These are phyloP conservation scores for Pestalotiopsis sp. DNA, from an alignment of 2,329 filamentous ascomycete genomes.

Conservation along the genomic window DNA sequence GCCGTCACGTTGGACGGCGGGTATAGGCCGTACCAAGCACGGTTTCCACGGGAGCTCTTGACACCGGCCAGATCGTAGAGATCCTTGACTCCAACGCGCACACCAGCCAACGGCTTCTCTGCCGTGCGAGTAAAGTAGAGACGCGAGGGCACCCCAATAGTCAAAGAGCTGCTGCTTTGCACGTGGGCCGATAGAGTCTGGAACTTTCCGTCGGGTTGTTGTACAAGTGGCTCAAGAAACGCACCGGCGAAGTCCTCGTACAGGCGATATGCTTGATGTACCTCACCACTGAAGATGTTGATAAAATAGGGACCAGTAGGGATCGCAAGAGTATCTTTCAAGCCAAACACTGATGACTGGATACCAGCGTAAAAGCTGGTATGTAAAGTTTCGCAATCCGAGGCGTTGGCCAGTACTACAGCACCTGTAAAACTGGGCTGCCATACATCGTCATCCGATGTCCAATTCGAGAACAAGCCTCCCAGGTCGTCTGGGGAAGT, in stretches of 20 bases:
- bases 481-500: not conserved
- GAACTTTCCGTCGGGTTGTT: slow-evolving; percentile 33
- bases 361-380: not conserved
- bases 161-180: not conserved
- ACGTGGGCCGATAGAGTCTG: slow-evolving; percentile 37
- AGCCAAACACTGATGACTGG: not conserved
- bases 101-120: not conserved
- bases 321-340: not conserved
- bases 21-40: not conserved
- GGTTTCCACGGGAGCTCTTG: not conserved
- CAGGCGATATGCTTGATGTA: not conserved
- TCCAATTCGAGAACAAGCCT: not conserved
- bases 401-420: not conserved
- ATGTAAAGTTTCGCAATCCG: not conserved
- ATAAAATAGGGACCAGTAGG: not conserved
- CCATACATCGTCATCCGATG: not conserved
- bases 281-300: not conserved
- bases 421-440: not conserved
- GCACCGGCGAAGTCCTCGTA: slow-evolving; percentile 32
- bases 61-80: not conserved
- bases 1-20: not conserved
- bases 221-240: slow-evolving; percentile 35
- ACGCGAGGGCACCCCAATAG: not conserved
- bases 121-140: not conserved
- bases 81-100: slow-evolving; percentile 7